Evolutionary conservation across 164 flowering plant species (phyloP).

Genomic region (Santalum album): DNA sequence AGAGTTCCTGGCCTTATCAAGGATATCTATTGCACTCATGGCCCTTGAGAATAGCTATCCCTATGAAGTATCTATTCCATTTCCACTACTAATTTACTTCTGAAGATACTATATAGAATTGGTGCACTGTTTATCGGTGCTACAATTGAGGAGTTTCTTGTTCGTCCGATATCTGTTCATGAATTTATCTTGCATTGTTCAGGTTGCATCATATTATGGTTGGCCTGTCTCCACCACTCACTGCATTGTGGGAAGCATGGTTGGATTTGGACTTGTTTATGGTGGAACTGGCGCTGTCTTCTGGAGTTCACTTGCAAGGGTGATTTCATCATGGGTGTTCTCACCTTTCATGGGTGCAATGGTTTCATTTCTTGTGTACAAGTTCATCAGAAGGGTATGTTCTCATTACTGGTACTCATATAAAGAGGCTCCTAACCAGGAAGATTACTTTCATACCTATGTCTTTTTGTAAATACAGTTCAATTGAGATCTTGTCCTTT

Average conservation of each 20-base stretch:
- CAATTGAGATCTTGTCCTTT: no score
- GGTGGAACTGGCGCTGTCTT: slow-evolving; percentile 95
- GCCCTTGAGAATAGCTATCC: no score
- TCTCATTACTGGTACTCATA: slow-evolving; percentile 1
- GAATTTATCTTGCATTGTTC: slow-evolving; percentile 5
- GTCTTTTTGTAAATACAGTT: not conserved
- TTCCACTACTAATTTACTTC: no score
- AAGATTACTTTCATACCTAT: not conserved
- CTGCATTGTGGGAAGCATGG: slow-evolving; percentile 98
- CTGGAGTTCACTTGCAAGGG: slow-evolving; percentile 92
- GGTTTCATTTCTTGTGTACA: slow-evolving; percentile 94
- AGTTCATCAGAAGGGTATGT: slow-evolving; percentile 95
- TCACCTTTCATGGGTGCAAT: slow-evolving; percentile 84
- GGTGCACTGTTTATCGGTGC: no score
- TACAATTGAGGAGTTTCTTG: no score
- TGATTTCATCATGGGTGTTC: slow-evolving; percentile 90
- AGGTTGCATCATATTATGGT: slow-evolving; percentile 93
- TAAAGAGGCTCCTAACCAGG: not conserved
- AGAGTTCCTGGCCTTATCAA: no score
- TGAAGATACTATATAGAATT: no score
- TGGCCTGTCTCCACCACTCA: slow-evolving; percentile 99
- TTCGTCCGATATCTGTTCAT: no score
- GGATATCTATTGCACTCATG: no score
- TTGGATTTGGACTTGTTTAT: slow-evolving; percentile 88
- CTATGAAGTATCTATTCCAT: no score